These are phyloP conservation scores for Ogataea angusta DNA, from an alignment of 805 yeast genomes.

Conservation along the genomic window DNA sequence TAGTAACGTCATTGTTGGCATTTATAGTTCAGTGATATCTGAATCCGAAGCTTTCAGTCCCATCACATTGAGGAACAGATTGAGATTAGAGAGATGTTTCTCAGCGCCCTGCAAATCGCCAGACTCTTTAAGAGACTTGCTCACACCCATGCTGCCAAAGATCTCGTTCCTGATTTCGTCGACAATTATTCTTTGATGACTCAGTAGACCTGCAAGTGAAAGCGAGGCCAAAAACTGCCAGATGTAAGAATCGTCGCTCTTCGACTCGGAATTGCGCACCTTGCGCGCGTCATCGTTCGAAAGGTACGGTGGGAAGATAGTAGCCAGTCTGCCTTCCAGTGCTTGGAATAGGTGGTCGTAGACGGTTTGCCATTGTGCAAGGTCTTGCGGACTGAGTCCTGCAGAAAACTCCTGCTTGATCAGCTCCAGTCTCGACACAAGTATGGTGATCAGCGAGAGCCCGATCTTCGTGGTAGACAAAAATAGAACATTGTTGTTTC, in stretches of 20 bases:
- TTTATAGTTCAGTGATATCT: slow-evolving; percentile 72
- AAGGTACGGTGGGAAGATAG: slow-evolving; percentile 74
- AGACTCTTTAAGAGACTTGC: slow-evolving; percentile 44
- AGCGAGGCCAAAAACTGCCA: slow-evolving; percentile 97
- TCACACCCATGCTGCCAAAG: slow-evolving; percentile 79
- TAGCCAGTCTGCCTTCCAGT: slow-evolving; percentile 70
- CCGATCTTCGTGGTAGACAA: slow-evolving; percentile 75
- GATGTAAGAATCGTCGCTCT: slow-evolving; percentile 74
- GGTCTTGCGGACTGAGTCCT: slow-evolving; percentile 50
- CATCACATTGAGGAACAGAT: slow-evolving; percentile 92
- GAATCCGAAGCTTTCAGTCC: slow-evolving; percentile 90
- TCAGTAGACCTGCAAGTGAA: slow-evolving; percentile 84
- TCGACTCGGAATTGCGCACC: slow-evolving; percentile 35
- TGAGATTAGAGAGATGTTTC: slow-evolving; percentile 67
- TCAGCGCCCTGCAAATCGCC: slow-evolving; percentile 48
- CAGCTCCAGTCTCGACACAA: slow-evolving; percentile 87
- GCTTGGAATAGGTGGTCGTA: slow-evolving; percentile 80
- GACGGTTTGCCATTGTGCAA: slow-evolving; percentile 70
- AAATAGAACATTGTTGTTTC: slow-evolving; percentile 65
- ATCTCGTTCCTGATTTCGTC: slow-evolving; percentile 93
- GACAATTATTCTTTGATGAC: slow-evolving; percentile 89
- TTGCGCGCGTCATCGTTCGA: slow-evolving; percentile 29
- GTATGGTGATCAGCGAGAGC: slow-evolving; percentile 80
- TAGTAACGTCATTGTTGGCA: neutral
- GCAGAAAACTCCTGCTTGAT: slow-evolving; percentile 72